phyloP scores from a whole-genome alignment of 768 basidiomycete species.

The Scleroderma bovista region DNA sequence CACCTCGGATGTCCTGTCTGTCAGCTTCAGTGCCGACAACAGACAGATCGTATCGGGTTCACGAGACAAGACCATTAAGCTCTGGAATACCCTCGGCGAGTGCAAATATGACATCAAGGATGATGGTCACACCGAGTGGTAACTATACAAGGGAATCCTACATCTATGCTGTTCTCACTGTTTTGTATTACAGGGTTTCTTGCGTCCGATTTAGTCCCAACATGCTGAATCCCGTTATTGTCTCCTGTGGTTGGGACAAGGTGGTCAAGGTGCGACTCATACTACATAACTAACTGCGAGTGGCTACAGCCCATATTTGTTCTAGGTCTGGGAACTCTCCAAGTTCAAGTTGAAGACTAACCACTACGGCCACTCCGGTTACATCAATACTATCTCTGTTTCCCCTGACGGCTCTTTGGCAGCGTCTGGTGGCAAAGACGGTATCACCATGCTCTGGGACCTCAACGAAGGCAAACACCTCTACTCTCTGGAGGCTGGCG shows the following conservation, averaged over 20 bases:
- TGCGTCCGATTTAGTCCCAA: constrained; percentile 99
- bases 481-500: constrained; percentile 98
- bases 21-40: constrained; percentile 99
- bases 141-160: constrained; percentile 5
- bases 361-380: constrained; percentile 99
- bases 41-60: constrained; percentile 98
- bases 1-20: constrained; percentile 95
- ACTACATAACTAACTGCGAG: background rate
- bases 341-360: constrained; percentile 99
- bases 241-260: constrained; percentile 99
- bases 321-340: constrained; percentile 97
- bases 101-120: constrained; percentile 99
- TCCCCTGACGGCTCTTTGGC: constrained; percentile 99
- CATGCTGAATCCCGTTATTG: constrained; percentile 94
- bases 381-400: constrained; percentile 97
- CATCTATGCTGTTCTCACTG: background rate
- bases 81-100: constrained; percentile 99
- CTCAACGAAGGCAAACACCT: constrained; percentile 99
- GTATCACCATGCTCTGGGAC: constrained; percentile 99
- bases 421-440: constrained; percentile 98
- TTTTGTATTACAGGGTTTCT: constrained; percentile 80
- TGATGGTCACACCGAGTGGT: constrained; percentile 97
- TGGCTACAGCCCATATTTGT: constrained; percentile 22
- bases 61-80: constrained; percentile 95
- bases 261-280: constrained; percentile 84